phyloP scores from a whole-genome alignment of 2,329 filamentous ascomycete species.

The Epichloe scottii region DNA sequence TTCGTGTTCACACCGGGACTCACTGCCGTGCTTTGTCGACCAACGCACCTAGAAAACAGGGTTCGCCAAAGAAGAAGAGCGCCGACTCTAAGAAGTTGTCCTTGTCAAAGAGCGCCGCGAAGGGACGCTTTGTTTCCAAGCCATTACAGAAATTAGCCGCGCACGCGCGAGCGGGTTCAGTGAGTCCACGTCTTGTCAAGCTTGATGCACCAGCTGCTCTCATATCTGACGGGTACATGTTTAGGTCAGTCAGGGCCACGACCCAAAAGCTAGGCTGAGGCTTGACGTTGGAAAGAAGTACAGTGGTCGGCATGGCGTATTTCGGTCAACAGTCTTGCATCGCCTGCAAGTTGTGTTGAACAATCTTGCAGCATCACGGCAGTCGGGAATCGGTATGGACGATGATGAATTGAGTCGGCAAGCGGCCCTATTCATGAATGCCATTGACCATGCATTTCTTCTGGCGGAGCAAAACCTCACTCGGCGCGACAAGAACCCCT shows the following conservation, averaged over 20 bases:
- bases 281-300: constrained; percentile 13
- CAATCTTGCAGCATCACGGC: constrained; percentile 13
- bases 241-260: constrained; percentile 22
- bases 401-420: constrained; percentile 32
- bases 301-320: constrained; percentile 18
- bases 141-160: constrained; percentile 2
- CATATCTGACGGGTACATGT: background rate
- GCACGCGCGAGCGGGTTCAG: constrained; percentile 13
- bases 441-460: constrained; percentile 31
- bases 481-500: constrained; percentile 32
- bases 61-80: background rate
- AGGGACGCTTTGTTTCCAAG: background rate
- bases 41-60: constrained; percentile 7
- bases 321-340: constrained; percentile 21
- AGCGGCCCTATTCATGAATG: constrained; percentile 30
- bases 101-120: background rate
- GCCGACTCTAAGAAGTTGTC: background rate
- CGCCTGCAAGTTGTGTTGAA: constrained; percentile 25
- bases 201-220: background rate
- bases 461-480: constrained; percentile 28
- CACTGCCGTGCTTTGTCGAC: constrained; percentile 15
- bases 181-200: constrained; percentile 9
- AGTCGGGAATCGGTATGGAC: constrained; percentile 16
- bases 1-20: constrained; percentile 7
- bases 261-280: constrained; percentile 20